phyloP scores from a whole-genome alignment of 2,329 filamentous ascomycete species.

The Macrophomina tecta region DNA sequence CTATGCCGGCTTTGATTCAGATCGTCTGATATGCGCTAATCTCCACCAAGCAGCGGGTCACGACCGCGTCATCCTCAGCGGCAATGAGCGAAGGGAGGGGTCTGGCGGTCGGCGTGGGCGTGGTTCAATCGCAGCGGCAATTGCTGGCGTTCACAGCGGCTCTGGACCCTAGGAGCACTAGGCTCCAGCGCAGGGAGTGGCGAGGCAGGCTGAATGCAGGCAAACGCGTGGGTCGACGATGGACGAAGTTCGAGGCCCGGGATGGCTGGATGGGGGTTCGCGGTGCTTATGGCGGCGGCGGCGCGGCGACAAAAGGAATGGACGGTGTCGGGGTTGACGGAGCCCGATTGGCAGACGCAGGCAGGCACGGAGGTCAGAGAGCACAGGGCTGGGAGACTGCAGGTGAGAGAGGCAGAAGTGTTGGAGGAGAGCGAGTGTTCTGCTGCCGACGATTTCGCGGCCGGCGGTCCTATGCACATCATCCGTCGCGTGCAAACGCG shows the following conservation, averaged over 20 bases:
- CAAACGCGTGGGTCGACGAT: background rate
- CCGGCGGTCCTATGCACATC: constrained; percentile 6
- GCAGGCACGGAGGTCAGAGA: background rate
- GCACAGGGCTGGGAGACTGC: background rate
- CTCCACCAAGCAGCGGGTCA: background rate
- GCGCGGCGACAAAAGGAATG: constrained; percentile 7
- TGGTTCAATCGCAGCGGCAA: background rate
- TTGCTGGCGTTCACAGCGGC: too few species aligned
- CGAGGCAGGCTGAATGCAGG: background rate
- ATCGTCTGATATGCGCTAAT: background rate
- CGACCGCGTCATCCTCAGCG: constrained; percentile 3
- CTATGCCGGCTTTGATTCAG: background rate
- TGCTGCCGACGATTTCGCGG: constrained; percentile 19
- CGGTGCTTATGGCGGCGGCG: background rate
- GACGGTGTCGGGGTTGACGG: constrained; percentile 1
- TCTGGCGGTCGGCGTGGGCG: background rate
- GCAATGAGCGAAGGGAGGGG: background rate
- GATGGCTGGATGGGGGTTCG: background rate
- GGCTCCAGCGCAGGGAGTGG: background rate
- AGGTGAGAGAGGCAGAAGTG: constrained; percentile 3
- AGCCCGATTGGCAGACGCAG: background rate
- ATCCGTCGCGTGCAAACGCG: constrained; percentile 18
- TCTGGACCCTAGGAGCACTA: background rate
- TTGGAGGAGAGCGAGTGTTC: constrained; percentile 1
- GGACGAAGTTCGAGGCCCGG: background rate